Percentiles rank a stretch among this genome's conserved stretches.
Conservation (phyloP, 352 stramenopile species). For the Globisporangium camurandrum region DNA sequence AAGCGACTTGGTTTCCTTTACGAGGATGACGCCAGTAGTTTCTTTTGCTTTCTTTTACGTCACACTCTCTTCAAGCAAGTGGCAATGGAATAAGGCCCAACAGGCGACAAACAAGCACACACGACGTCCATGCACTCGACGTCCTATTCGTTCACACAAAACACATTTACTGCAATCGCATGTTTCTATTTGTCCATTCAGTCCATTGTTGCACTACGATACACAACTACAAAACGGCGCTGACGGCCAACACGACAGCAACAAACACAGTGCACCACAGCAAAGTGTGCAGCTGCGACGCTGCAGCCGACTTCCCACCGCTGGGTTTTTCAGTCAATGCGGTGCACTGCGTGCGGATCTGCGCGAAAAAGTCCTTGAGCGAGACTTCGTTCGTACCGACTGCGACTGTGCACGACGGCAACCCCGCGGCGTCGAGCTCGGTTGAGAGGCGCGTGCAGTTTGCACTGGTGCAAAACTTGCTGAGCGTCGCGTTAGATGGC, state of each 20-base stretch:
- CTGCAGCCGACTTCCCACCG: background rate
- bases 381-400: constrained; percentile 17
- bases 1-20: no score
- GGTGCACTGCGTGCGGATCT: constrained; percentile 19
- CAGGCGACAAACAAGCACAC: no score
- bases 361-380: constrained; percentile 30
- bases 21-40: no score
- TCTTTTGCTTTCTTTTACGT: no score
- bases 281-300: no score
- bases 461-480: constrained; percentile 24
- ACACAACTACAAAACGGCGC: background rate
- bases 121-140: no score
- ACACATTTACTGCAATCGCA: no score
- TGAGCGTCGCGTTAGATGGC: constrained; percentile 16
- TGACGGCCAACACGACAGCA: background rate
- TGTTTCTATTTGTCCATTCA: no score
- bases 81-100: no score
- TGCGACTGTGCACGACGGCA: constrained; percentile 23
- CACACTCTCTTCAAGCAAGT: no score
- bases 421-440: constrained; percentile 27
- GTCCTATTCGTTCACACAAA: no score
- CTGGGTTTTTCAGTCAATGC: background rate
- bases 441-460: constrained; percentile 27
- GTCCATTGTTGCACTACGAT: no score
- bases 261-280: background rate